Evolutionary conservation across 345 rosid genomes (phyloP).

Genomic region (Citrus maxima): DNA sequence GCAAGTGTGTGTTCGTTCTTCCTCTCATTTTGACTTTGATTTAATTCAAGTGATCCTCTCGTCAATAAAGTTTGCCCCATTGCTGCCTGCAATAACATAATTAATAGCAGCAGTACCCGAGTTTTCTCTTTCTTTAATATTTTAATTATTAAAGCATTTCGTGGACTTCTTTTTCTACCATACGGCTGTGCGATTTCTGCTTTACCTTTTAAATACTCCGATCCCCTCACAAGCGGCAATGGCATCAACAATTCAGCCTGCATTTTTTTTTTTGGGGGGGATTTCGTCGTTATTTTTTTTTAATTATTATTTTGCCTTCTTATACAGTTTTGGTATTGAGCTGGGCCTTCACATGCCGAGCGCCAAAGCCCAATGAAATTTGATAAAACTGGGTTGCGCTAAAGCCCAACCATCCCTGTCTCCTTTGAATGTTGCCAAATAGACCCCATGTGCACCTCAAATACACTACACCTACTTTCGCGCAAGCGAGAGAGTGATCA

Average conservation of each 20-base stretch:
- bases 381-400: no score
- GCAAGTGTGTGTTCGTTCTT: no score
- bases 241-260: background rate
- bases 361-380: no score
- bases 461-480: no score
- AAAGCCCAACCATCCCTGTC: no score
- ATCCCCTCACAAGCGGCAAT: background rate
- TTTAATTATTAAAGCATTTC: background rate
- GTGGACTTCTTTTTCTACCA: background rate
- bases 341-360: background rate
- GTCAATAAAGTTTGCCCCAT: slow-evolving; percentile 5
- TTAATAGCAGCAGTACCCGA: background rate
- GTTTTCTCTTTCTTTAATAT: background rate
- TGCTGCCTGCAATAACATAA: background rate
- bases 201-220: background rate
- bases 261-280: no score
- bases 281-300: no score
- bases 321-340: background rate
- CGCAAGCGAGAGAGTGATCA: no score
- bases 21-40: slow-evolving; percentile 22
- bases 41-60: slow-evolving; percentile 21
- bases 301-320: background rate
- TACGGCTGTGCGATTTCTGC: background rate
- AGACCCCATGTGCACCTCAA: no score
- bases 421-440: no score